These are phyloP conservation scores for Oligophagozyma castellii DNA, from an alignment of 1,139 yeast species.

Conservation along the genomic window DNA sequence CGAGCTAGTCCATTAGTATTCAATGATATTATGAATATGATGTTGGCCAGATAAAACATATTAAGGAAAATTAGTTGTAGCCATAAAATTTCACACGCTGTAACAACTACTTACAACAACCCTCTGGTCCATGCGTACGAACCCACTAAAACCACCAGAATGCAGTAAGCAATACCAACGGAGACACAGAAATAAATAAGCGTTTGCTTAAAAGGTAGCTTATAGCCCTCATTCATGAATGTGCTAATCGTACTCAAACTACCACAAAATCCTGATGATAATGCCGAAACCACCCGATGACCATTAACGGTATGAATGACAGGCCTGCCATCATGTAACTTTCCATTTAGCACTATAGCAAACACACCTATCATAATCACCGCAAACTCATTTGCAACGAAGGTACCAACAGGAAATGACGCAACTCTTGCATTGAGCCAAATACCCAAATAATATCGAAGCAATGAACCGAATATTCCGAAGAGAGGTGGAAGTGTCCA, in stretches of 20 bases:
- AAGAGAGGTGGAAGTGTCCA: conserved; percentile 23
- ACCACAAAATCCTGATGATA: conserved; percentile 67
- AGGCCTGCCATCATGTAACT: conserved; percentile 10
- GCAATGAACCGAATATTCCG: conserved; percentile 23
- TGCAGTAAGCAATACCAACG: conserved; percentile 28
- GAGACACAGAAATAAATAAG: conserved; percentile 12
- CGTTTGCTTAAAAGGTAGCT: conserved; percentile 9
- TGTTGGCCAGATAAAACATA: too few species aligned
- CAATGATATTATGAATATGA: too few species aligned
- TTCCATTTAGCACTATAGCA: conserved; percentile 39
- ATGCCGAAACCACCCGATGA: conserved; percentile 43
- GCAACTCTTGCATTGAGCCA: conserved; percentile 30
- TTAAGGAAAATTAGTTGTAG: too few species aligned
- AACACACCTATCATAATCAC: conserved; percentile 43
- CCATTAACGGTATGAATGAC: conserved; percentile 27
- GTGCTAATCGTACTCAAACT: conserved; percentile 67
- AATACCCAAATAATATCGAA: conserved; percentile 42
- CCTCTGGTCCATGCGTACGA: conserved; percentile 30
- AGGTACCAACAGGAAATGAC: conserved; percentile 64
- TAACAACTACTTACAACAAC: too few species aligned
- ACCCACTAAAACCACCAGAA: conserved; percentile 38
- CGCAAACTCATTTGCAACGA: conserved; percentile 50
- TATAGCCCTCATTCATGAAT: conserved; percentile 51
- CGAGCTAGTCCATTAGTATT: too few species aligned
- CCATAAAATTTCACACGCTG: too few species aligned